Evolutionary conservation across 73 alveolate genomes (phyloP), one percentile per base, ranked within the genome.

Genomic region (Paramecium sonneborni): DNA sequence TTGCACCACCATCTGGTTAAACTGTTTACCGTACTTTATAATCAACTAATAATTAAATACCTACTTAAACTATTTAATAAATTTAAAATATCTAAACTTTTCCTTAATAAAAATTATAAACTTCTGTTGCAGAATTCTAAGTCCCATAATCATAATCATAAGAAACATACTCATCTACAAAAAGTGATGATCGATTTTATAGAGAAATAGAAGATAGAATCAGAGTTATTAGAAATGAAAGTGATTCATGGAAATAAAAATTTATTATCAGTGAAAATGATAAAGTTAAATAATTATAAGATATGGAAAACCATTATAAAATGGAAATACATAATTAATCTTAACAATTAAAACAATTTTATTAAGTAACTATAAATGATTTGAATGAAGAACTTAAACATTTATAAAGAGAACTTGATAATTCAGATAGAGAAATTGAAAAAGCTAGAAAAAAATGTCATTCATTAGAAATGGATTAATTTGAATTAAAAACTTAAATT

Each of bases 131-230:
- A 14, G 86, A 72, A n/a, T 38, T 34, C 11, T 72, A 35, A 72
- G 3, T 7, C 6, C 57, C 57, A 34, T 34, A 72, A 72, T 52
- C 30, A 3, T 52, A 52, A 18, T 30, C 76, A 8, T 79, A 8
- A 34, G 76, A 46, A 43, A 43, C 8, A 39, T 23, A 44, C 15
- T 15, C 20, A 26, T 70, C 58, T 9, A 30, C 56, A 24, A 79
- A 44, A 79, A 18, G 55, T 41, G 90, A 39, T 79, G 90, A 39
- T 41, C 6, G 43, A 74, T 3, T 74, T n/a, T 39, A 14, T 23
- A 38, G 48, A 3, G 90, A 79, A 79, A n/a, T 43, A 1, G 90
- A 79, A 79, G 90, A 79, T 44, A 79, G 90, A 79, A 43, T 79
- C 0, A 79, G 52, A 79, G 30, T 79, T 3, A 23, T 30, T 41